Percentiles rank a stretch among this genome's conserved stretches.
phyloP scores from a whole-genome alignment of 2,329 filamentous ascomycete species.

The Sporothrix globosa region DNA sequence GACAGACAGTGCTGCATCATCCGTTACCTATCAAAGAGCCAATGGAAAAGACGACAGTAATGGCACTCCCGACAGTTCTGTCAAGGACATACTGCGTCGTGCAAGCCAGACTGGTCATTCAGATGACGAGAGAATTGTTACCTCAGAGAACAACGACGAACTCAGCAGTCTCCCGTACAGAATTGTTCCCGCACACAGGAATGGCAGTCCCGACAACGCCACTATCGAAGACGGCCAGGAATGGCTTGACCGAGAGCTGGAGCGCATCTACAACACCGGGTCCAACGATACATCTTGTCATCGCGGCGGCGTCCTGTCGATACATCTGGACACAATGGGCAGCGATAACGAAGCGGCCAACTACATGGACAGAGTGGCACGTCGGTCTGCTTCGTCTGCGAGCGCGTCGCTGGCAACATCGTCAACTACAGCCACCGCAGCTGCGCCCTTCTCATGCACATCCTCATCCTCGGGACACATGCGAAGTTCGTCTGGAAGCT shows the following conservation, averaged over 20 bases:
- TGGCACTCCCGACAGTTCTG: no score
- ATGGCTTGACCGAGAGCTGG: conserved; percentile 5
- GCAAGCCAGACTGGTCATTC: no score
- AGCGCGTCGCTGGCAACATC: not conserved
- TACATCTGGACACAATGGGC: not conserved
- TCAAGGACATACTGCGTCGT: no score
- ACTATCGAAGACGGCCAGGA: not conserved
- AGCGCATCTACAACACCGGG: not conserved
- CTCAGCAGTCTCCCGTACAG: no score
- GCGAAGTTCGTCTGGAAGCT: not conserved
- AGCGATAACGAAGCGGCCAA: not conserved
- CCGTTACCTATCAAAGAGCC: no score
- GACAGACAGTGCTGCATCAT: no score
- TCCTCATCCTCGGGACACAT: not conserved
- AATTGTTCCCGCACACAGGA: no score
- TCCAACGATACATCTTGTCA: not conserved
- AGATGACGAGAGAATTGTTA: no score
- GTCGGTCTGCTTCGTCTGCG: not conserved
- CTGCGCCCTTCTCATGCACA: not conserved
- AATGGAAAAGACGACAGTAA: not conserved
- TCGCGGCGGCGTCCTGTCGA: not conserved
- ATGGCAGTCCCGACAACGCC: no score
- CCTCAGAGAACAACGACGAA: no score
- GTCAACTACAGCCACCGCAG: not conserved
- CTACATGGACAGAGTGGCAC: conserved; percentile 14